Evolutionary conservation across 2,329 filamentous ascomycete genomes (phyloP), one percentile per base, ranked within the genome.

Genomic region (Neodidymelliopsis sp.): DNA sequence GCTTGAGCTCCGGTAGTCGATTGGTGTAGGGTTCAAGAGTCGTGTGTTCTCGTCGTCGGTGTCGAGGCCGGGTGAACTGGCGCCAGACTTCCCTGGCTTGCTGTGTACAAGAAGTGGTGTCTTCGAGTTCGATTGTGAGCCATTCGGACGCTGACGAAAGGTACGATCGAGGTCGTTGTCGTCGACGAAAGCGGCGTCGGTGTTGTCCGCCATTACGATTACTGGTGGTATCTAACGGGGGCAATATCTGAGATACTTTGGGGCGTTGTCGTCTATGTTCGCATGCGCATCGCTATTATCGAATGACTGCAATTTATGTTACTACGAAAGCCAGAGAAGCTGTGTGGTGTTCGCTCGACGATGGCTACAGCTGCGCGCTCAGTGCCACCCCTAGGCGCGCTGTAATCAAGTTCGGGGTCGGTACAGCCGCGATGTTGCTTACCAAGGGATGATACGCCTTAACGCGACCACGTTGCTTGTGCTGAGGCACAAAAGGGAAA

Each of bases 111-210:
- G 40, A 12, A 51, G 34, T 12, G 56, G 56, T 6, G 27, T 34
- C 28, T 51, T 62, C 18, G 58, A 36, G 6, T 52, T 54, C 23
- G 50, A 53, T 2, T 30, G 48, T n/a, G 49, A 49, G 19, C 25
- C 42, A 8, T 47, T 58, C 16, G 37, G 35, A n/a, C 58, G 57
- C 40, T 50, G 46, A 16, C 46, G 58, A 3, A 66, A 30, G 25
- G 59, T 54, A 24, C 61, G 60, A 33, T 72, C 69, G 22, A 65
- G 42, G 6, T 70, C 66, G 31, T 60, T 53, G 6, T 71, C 70
- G 28, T 64, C 61, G 1, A 62, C 61, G 28, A 68, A 68, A 2
- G 56, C 54, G 11, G 61, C 60, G 24, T 72, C 69, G 31, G 53
- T 64, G 13, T 53, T 62, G 12, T 60, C 51, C 16, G 60, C 49